A percentile compares a stretch with the other conserved stretches of the same genome.
These are phyloP conservation scores for Barbarea vulgaris DNA, from an alignment of 345 rosid genomes.

Conservation along the genomic window DNA sequence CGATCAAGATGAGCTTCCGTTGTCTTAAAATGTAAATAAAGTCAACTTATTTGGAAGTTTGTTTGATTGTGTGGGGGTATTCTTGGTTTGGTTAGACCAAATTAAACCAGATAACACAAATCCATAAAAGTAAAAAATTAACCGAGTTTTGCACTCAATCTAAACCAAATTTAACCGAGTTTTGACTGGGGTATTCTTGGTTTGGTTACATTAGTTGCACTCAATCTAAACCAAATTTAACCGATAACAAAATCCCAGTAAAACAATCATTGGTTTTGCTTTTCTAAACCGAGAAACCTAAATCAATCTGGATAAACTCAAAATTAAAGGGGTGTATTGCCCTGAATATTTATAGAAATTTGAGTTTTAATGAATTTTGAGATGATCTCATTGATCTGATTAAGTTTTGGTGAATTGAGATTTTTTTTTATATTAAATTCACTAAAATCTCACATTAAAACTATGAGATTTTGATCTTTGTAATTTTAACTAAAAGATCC, in stretches of 20 bases:
- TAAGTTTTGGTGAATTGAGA: too few species aligned
- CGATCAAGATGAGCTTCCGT: background rate
- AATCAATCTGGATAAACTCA: too few species aligned
- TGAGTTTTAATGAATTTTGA: too few species aligned
- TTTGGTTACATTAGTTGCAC: background rate
- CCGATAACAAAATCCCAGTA: background rate
- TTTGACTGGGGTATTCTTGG: too few species aligned
- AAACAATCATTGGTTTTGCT: background rate
- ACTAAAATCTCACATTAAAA: too few species aligned
- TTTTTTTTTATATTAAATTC: too few species aligned
- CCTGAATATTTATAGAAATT: too few species aligned
- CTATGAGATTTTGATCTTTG: too few species aligned
- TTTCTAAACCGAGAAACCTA: constrained; percentile 1
- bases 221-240: background rate
- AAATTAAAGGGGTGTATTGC: too few species aligned
- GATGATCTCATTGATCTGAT: too few species aligned
- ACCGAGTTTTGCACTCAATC: background rate
- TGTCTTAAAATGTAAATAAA: constrained; percentile 21
- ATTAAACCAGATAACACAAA: background rate
- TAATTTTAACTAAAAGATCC: too few species aligned
- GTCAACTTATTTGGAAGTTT: constrained; percentile 26
- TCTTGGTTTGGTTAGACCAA: constrained; percentile 15
- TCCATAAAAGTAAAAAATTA: background rate
- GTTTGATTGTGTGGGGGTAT: background rate
- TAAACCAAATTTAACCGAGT: background rate